Conservation (phyloP, 106 monocot genomes). For the Acorus calamus region DNA sequence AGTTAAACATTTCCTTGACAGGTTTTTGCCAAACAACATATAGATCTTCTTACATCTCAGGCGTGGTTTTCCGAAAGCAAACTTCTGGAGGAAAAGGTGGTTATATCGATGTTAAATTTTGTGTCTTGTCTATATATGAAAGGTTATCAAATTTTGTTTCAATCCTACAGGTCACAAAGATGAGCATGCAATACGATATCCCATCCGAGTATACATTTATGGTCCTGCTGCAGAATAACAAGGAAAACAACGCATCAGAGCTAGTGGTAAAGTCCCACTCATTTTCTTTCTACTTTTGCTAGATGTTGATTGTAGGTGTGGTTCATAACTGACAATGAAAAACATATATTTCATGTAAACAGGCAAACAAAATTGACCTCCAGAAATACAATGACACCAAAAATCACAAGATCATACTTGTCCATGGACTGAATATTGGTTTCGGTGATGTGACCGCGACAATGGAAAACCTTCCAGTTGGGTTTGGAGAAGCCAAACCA, state of each 20-base stretch:
- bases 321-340: background rate
- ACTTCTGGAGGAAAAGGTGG: constrained; percentile 63
- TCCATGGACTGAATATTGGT: constrained; percentile 27
- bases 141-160: background rate
- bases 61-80: constrained; percentile 81
- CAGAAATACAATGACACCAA: constrained; percentile 14
- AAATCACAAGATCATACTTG: constrained; percentile 3
- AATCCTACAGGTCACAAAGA: constrained; percentile 36
- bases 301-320: too few species aligned
- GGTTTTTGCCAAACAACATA: constrained; percentile 62
- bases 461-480: constrained; percentile 38
- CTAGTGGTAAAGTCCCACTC: constrained; percentile 19
- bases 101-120: too few species aligned
- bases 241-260: constrained; percentile 15
- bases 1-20: constrained; percentile 5
- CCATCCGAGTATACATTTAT: constrained; percentile 65
- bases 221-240: constrained; percentile 26
- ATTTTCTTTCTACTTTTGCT: too few species aligned
- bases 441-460: constrained; percentile 70
- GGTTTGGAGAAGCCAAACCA: constrained; percentile 23
- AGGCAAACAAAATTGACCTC: constrained; percentile 37
- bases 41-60: constrained; percentile 67
- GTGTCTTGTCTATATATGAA: too few species aligned
- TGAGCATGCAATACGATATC: constrained; percentile 51
- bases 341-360: background rate